Percentiles rank a stretch among this genome's conserved stretches.
phyloP scores from a whole-genome alignment of 2,329 filamentous ascomycete genomes.

The Xylaria polymorpha region DNA sequence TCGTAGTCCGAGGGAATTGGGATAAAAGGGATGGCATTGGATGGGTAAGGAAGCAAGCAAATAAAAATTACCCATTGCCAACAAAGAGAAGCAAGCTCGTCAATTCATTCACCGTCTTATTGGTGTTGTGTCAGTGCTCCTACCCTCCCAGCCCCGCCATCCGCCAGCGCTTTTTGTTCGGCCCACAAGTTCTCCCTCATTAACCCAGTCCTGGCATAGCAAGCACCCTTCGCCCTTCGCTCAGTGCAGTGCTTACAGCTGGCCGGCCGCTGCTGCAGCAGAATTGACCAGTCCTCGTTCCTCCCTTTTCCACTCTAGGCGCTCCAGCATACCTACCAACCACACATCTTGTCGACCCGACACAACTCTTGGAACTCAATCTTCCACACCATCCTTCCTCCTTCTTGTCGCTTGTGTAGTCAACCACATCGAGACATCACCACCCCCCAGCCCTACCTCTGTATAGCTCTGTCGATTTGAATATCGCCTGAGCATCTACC shows the following conservation, averaged over 20 bases:
- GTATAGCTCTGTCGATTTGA: conserved; percentile 50
- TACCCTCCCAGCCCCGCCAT: conserved; percentile 33
- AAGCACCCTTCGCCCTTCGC: conserved; percentile 23
- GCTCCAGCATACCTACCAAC: conserved; percentile 41
- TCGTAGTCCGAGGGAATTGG: neutral
- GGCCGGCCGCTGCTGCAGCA: conserved; percentile 32
- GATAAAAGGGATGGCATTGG: conserved; percentile 16
- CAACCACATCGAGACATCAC: conserved; percentile 37
- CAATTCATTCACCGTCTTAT: neutral
- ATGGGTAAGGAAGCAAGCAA: neutral
- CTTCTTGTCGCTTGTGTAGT: conserved; percentile 36
- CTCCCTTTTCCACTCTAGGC: conserved; percentile 47
- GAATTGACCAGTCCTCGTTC: conserved; percentile 41
- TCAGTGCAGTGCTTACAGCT: conserved; percentile 30
- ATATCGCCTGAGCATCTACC: conserved; percentile 52
- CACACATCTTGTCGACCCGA: conserved; percentile 44
- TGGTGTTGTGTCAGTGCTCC: conserved; percentile 11
- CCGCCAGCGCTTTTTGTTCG: conserved; percentile 47
- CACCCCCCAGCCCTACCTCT: conserved; percentile 25
- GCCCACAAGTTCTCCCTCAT: conserved; percentile 46
- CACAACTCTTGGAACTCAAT: conserved; percentile 39
- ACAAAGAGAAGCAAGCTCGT: conserved; percentile 28
- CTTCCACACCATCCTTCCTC: conserved; percentile 50
- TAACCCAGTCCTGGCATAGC: conserved; percentile 38
- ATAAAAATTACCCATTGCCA: conserved; percentile 20